Percentiles rank a stretch among this genome's conserved stretches.
These are phyloP conservation scores for Epichloe bromicola DNA, from an alignment of 2,329 filamentous ascomycete species.

Conservation along the genomic window DNA sequence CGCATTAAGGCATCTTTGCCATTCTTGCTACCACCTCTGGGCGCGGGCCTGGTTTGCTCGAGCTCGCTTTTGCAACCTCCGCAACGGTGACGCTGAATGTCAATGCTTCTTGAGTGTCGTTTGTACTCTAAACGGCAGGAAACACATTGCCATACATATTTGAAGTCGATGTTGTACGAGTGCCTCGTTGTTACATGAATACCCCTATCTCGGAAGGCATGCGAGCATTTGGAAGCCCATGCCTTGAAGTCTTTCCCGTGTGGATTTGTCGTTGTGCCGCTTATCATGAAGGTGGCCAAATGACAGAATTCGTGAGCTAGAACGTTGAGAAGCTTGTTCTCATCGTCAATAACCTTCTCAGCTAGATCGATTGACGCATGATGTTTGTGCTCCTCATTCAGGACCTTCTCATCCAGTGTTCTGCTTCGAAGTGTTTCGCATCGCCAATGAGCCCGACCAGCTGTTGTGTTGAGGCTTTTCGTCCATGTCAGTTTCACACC, in stretches of 20 bases:
- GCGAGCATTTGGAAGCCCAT: conserved; percentile 48
- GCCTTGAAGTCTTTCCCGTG: conserved; percentile 76
- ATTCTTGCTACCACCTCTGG: conserved; percentile 20
- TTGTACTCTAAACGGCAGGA: conserved; percentile 61
- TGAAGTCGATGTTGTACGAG: conserved; percentile 79
- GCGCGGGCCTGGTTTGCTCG: conserved; percentile 67
- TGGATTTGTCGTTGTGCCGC: conserved; percentile 58
- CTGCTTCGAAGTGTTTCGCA: conserved; percentile 38
- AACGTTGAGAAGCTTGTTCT: conserved; percentile 70
- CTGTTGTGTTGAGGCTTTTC: conserved; percentile 68
- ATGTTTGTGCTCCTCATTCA: conserved; percentile 27
- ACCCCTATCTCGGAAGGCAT: conserved; percentile 44
- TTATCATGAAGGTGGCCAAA: conserved; percentile 81
- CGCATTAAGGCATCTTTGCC: conserved; percentile 13
- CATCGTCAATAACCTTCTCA: conserved; percentile 71
- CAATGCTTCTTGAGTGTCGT: conserved; percentile 75
- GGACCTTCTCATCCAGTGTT: conserved; percentile 12
- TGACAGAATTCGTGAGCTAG: conserved; percentile 97
- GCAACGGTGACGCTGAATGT: conserved; percentile 58
- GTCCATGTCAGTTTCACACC: conserved; percentile 63
- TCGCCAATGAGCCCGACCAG: conserved; percentile 62
- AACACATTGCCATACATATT: conserved; percentile 74
- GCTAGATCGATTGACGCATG: conserved; percentile 81
- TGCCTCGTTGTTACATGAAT: conserved; percentile 84
- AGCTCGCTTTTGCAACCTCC: conserved; percentile 60